Conservation (phyloP, 495 filamentous ascomycete species). For the Talaromyces liani region DNA sequence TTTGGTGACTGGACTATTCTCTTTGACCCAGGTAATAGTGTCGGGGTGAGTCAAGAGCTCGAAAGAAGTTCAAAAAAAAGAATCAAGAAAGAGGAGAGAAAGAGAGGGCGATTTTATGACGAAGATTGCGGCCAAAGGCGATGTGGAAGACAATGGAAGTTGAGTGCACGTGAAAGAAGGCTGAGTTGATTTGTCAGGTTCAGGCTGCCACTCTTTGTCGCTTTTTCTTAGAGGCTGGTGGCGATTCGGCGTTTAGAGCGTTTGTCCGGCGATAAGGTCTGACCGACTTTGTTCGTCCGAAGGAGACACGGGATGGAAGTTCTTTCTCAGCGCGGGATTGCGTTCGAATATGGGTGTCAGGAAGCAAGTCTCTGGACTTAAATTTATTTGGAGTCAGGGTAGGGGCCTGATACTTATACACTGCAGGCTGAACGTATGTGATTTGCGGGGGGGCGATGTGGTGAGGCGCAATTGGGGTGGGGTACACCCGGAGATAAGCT, state of each 20-base stretch:
- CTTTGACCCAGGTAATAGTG: not conserved
- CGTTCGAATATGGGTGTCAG: not conserved
- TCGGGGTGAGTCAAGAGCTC: not conserved
- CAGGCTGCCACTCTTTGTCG: slow-evolving; percentile 5
- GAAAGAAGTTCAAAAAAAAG: not conserved
- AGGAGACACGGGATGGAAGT: not conserved
- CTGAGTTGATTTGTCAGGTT: slow-evolving; percentile 35
- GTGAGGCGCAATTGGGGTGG: slow-evolving; percentile 10
- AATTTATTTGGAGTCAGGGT: not conserved
- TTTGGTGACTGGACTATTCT: not conserved
- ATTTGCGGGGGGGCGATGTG: slow-evolving; percentile 3
- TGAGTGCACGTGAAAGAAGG: slow-evolving; percentile 18
- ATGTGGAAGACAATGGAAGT: slow-evolving; percentile 36
- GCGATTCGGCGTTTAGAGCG: slow-evolving; percentile 6
- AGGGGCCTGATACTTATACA: not conserved
- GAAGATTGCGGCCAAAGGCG: slow-evolving; percentile 19
- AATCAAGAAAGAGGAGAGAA: not conserved
- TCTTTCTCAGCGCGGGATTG: not conserved
- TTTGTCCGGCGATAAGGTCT: slow-evolving; percentile 6
- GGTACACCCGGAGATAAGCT: slow-evolving; percentile 3
- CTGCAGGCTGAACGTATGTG: not conserved
- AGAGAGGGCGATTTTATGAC: slow-evolving; percentile 8
- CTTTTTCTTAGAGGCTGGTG: slow-evolving; percentile 1
- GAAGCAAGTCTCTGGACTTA: not conserved
- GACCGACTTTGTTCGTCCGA: not conserved